phyloP scores from a whole-genome alignment of 352 stramenopile species.

The Phytopythium chamaehyphon region DNA sequence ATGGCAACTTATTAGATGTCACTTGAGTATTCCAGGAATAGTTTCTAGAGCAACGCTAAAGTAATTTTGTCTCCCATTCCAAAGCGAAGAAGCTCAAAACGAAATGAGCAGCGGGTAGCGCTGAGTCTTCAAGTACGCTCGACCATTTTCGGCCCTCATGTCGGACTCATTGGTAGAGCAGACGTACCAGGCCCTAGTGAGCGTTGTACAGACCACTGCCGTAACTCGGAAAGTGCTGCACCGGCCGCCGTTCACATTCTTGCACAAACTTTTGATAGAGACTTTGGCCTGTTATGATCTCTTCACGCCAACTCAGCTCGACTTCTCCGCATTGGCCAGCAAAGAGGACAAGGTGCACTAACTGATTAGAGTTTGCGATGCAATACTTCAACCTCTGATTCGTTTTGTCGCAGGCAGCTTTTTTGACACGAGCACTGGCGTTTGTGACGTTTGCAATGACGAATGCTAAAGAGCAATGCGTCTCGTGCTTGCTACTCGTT shows the following conservation, averaged over 20 bases:
- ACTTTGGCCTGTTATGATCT: slow-evolving; percentile 56
- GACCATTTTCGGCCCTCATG: slow-evolving; percentile 6
- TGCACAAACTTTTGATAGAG: slow-evolving; percentile 78
- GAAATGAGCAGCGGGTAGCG: too few species aligned
- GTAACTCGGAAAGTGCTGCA: slow-evolving; percentile 64
- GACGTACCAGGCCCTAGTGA: slow-evolving; percentile 59
- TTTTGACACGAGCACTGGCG: slow-evolving; percentile 68
- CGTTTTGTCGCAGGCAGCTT: slow-evolving; percentile 39
- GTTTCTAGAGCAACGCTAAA: slow-evolving; percentile 6
- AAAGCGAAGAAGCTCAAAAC: background rate
- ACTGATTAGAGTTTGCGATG: background rate
- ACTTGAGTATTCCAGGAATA: background rate
- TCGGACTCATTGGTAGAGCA: slow-evolving; percentile 37
- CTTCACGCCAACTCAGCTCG: slow-evolving; percentile 62
- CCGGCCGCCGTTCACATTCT: slow-evolving; percentile 76
- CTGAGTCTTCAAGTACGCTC: too few species aligned
- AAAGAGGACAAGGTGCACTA: slow-evolving; percentile 71
- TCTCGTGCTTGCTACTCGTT: slow-evolving; percentile 73
- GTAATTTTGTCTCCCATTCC: too few species aligned
- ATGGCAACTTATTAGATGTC: slow-evolving; percentile 5
- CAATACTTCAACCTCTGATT: background rate
- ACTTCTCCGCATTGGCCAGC: slow-evolving; percentile 47
- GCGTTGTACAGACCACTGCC: slow-evolving; percentile 61
- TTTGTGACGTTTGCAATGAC: slow-evolving; percentile 67
- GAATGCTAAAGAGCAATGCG: slow-evolving; percentile 24